These are phyloP conservation scores for Lentinula raphanica DNA, from an alignment of 768 basidiomycete species.

Conservation along the genomic window DNA sequence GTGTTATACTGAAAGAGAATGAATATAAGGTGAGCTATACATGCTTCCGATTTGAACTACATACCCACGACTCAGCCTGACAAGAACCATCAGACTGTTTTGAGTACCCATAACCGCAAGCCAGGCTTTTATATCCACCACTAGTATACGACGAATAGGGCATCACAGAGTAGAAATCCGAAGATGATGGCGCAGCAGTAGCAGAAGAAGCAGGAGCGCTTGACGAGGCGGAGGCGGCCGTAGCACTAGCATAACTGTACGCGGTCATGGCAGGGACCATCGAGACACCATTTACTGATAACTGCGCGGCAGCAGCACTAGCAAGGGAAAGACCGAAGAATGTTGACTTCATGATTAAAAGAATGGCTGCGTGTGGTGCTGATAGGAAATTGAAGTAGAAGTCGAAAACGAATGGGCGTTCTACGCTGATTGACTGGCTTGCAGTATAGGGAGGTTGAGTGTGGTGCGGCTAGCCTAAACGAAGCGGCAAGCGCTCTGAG, in stretches of 20 bases:
- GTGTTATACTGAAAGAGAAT: slow-evolving; percentile 28
- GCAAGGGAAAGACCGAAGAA: slow-evolving; percentile 55
- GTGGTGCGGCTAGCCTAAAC: slow-evolving; percentile 33
- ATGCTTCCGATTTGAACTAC: slow-evolving; percentile 15
- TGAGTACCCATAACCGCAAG: slow-evolving; percentile 67
- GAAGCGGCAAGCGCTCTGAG: slow-evolving; percentile 42
- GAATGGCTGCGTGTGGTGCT: slow-evolving; percentile 36
- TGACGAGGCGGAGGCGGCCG: slow-evolving; percentile 17
- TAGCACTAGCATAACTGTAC: slow-evolving; percentile 15
- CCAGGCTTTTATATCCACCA: slow-evolving; percentile 62
- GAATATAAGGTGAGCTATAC: not conserved
- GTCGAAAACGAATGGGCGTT: slow-evolving; percentile 46
- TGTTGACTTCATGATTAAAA: slow-evolving; percentile 61
- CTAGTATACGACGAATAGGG: slow-evolving; percentile 54
- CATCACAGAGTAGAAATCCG: slow-evolving; percentile 44
- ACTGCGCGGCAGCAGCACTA: slow-evolving; percentile 53
- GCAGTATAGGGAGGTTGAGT: slow-evolving; percentile 39
- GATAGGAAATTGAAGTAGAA: slow-evolving; percentile 30
- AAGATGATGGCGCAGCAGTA: slow-evolving; percentile 28
- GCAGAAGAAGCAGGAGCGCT: slow-evolving; percentile 21
- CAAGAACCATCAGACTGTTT: slow-evolving; percentile 56
- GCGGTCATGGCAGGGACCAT: slow-evolving; percentile 27
- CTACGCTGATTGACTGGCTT: slow-evolving; percentile 74
- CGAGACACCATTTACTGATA: slow-evolving; percentile 40
- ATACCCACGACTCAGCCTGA: slow-evolving; percentile 52